Percentiles rank a stretch among this genome's conserved stretches.
Conservation (phyloP, 108 stramenopile species). For the Cyclotella kingstonii region DNA sequence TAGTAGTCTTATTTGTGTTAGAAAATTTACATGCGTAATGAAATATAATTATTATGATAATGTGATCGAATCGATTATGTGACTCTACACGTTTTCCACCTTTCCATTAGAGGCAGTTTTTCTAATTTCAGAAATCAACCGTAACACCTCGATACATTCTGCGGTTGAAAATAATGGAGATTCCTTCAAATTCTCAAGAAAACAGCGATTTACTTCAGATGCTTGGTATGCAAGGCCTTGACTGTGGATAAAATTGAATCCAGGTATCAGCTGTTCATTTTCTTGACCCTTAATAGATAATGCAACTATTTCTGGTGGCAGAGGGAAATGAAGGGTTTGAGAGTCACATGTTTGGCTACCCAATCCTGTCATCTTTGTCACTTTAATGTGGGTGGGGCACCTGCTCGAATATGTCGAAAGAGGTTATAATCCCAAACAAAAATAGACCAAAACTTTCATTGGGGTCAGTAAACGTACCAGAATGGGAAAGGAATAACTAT, state of each 20-base stretch:
- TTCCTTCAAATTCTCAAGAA: slow-evolving; percentile 41
- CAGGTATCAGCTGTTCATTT: slow-evolving; percentile 9
- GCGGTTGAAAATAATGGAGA: slow-evolving; percentile 32
- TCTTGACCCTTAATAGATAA: slow-evolving; percentile 10
- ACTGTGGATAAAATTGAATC: slow-evolving; percentile 53
- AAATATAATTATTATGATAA: too few relatives aligned
- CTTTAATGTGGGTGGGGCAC: slow-evolving; percentile 47
- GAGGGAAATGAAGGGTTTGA: slow-evolving; percentile 23
- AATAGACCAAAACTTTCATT: neutral
- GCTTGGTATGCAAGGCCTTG: slow-evolving; percentile 49
- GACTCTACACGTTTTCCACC: too few relatives aligned
- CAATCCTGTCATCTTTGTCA: slow-evolving; percentile 47
- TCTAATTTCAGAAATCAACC: slow-evolving; percentile 46
- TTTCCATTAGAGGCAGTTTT: slow-evolving; percentile 5
- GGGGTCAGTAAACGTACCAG: slow-evolving; percentile 22
- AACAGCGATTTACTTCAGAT: slow-evolving; percentile 47
- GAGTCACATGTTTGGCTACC: slow-evolving; percentile 44
- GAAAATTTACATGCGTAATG: too few relatives aligned
- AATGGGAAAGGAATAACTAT: slow-evolving; percentile 53
- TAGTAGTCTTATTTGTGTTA: too few relatives aligned
- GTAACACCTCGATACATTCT: slow-evolving; percentile 37
- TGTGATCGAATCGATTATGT: too few relatives aligned
- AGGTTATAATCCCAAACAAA: too few relatives aligned
- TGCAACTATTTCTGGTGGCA: slow-evolving; percentile 23
- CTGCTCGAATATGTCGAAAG: too few relatives aligned